phyloP scores from a whole-genome alignment of 305 asterid genomes.

The Fraxinus platypoda region DNA sequence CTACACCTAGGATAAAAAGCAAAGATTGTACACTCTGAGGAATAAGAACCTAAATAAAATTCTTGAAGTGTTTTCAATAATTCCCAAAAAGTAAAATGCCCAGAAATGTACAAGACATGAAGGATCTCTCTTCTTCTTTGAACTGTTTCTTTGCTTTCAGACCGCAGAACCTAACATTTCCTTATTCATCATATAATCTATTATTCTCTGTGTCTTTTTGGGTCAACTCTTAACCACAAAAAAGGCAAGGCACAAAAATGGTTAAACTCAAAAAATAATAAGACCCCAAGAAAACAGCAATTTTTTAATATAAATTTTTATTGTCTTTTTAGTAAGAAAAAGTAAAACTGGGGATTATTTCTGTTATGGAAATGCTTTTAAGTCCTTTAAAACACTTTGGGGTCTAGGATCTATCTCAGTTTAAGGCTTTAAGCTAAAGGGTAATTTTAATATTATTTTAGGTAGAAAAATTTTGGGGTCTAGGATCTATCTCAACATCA shows the following conservation, averaged over 20 bases:
- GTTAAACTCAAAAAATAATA: background rate
- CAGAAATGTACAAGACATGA: constrained; percentile 6
- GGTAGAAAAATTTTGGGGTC: background rate
- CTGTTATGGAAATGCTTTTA: background rate
- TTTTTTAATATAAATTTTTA: background rate
- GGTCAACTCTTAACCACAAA: constrained; percentile 30
- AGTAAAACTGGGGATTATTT: constrained; percentile 1
- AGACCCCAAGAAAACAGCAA: background rate
- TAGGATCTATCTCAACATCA: constrained; percentile 27
- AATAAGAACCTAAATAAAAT: background rate
- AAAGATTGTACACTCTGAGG: background rate
- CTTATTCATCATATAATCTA: constrained; percentile 23
- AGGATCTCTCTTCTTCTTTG: constrained; percentile 13
- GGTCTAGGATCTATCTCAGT: too few species aligned
- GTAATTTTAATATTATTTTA: constrained; percentile 18
- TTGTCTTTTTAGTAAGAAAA: constrained; percentile 31
- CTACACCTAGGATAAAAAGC: background rate
- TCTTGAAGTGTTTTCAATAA: constrained; percentile 8
- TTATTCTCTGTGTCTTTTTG: constrained; percentile 18
- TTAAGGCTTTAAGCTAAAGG: constrained; percentile 10
- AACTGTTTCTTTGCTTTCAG: constrained; percentile 30
- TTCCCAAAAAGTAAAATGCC: background rate
- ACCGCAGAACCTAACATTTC: constrained; percentile 37
- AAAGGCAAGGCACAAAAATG: constrained; percentile 35
- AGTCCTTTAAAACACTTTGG: background rate